Evolutionary conservation across 768 basidiomycete genomes (phyloP).

Genomic region (Tricholoma saponaceum): DNA sequence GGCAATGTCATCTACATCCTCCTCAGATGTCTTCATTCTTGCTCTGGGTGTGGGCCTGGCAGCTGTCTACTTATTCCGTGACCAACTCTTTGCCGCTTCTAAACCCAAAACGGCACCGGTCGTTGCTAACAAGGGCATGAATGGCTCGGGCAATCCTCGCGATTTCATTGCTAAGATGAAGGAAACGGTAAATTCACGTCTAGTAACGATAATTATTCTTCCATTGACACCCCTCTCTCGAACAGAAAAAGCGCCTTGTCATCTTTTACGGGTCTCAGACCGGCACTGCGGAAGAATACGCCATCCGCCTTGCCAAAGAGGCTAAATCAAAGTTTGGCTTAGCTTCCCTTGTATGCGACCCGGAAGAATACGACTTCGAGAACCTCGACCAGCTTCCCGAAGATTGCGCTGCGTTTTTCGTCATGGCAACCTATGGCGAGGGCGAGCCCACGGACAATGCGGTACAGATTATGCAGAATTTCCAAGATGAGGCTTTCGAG

Average conservation of each 20-base stretch:
- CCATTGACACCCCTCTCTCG: conserved; percentile 1
- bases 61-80: conserved; percentile 78
- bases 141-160: conserved; percentile 82
- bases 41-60: conserved; percentile 72
- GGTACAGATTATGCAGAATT: conserved; percentile 88
- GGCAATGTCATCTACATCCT: conserved; percentile 56
- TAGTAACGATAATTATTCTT: neutral
- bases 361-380: conserved; percentile 98
- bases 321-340: conserved; percentile 95
- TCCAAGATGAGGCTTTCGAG: conserved; percentile 82
- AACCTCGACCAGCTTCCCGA: conserved; percentile 89
- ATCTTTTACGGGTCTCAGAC: conserved; percentile 99
- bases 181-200: conserved; percentile 61
- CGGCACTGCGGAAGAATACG: conserved; percentile 97
- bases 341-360: conserved; percentile 94
- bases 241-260: conserved; percentile 90
- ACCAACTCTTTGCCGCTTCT: conserved; percentile 68
- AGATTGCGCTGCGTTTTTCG: conserved; percentile 87
- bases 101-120: conserved; percentile 55
- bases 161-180: conserved; percentile 96
- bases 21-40: conserved; percentile 72
- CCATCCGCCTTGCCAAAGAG: conserved; percentile 96
- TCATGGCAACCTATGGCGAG: conserved; percentile 98
- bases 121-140: conserved; percentile 40
- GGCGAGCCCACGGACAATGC: conserved; percentile 99